Evolutionary conservation across 495 filamentous ascomycete species (phyloP).

Genomic region (Tuber magnatum): DNA sequence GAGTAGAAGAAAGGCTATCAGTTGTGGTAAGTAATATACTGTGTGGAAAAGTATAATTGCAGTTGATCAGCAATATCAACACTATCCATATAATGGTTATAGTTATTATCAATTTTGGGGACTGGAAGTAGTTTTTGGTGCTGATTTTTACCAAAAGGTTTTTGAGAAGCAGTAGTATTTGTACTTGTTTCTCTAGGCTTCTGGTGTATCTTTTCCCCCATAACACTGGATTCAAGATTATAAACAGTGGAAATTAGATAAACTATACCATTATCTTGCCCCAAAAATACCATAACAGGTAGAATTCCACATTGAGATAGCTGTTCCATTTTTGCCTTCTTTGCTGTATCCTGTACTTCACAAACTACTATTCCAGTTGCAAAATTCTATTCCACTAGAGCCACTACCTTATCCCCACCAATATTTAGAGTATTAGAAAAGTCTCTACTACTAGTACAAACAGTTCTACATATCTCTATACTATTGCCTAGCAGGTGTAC

Average conservation of each 20-base stretch:
- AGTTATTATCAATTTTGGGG: slow-evolving; percentile 23
- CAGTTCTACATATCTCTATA: slow-evolving; percentile 11
- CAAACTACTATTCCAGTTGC: background rate
- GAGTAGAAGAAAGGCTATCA: slow-evolving; percentile 2
- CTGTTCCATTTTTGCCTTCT: background rate
- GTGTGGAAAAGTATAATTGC: slow-evolving; percentile 23
- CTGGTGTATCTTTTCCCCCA: background rate
- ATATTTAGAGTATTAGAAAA: slow-evolving; percentile 14
- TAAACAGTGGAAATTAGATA: slow-evolving; percentile 17
- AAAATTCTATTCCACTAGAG: background rate
- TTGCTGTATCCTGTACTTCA: background rate
- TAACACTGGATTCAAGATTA: background rate
- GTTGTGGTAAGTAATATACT: background rate
- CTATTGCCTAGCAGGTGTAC: background rate
- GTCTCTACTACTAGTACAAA: background rate
- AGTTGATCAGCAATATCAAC: background rate
- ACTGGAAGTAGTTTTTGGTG: background rate
- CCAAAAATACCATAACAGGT: too few relatives aligned
- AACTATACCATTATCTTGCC: slow-evolving; percentile 10
- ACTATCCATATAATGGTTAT: slow-evolving; percentile 11
- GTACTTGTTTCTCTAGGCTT: slow-evolving; percentile 8
- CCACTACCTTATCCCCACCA: background rate
- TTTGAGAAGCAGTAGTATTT: background rate
- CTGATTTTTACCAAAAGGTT: background rate
- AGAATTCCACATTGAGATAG: too few relatives aligned